A percentile compares a stretch with the other conserved stretches of the same genome.
Conservation (phyloP, 2,329 filamentous ascomycete genomes). For the Keithomyces neogunnii region DNA sequence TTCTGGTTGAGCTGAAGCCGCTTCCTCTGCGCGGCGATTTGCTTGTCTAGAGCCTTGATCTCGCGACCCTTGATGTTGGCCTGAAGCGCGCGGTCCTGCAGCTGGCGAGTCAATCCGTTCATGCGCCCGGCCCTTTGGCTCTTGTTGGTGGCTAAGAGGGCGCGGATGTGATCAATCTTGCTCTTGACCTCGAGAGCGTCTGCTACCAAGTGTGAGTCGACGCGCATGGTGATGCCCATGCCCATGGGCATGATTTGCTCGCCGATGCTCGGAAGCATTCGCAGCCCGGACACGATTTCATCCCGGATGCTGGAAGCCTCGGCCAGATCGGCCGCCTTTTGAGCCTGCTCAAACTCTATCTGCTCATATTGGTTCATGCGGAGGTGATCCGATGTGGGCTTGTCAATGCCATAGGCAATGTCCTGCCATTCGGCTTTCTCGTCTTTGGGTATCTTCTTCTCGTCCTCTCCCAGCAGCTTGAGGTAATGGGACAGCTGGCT, state of each 20-base stretch:
- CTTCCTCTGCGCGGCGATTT: not conserved
- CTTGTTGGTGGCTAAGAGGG: not conserved
- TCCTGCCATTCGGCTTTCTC: not conserved
- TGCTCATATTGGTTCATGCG: not conserved
- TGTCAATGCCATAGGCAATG: not conserved
- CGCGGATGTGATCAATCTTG: not conserved
- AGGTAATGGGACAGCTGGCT: not conserved
- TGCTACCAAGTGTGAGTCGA: not conserved
- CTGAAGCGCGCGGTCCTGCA: not conserved
- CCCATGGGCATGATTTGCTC: not conserved
- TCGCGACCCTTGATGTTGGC: not conserved
- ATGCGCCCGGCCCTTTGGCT: not conserved
- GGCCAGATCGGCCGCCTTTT: not conserved
- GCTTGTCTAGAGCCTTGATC: not conserved
- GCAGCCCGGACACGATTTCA: not conserved
- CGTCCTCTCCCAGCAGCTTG: not conserved
- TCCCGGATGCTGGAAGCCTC: not conserved
- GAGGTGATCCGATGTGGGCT: not conserved
- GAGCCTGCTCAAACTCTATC: not conserved
- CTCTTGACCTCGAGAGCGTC: not conserved
- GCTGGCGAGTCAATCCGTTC: not conserved
- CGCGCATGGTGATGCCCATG: not conserved
- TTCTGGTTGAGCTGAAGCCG: not conserved
- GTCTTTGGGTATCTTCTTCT: not conserved
- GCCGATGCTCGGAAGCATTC: not conserved